Evolutionary conservation across 305 asterid genomes (phyloP), one percentile per base, ranked within the genome.

Genomic region (Plantago coronopus): DNA sequence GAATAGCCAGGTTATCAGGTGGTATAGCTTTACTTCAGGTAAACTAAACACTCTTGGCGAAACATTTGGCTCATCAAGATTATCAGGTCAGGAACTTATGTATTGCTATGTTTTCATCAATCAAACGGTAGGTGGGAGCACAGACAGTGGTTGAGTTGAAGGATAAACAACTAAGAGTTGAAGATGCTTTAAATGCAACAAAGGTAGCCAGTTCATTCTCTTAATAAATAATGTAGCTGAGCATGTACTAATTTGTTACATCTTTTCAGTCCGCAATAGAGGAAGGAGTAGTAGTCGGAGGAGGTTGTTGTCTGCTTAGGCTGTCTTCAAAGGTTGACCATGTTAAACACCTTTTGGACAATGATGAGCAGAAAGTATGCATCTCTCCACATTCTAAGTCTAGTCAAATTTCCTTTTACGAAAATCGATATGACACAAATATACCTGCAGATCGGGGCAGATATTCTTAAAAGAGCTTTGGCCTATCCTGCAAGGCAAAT

Each of bases 231-330:
- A 55, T 66, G 25, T 50, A 48, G 17, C 10, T 25, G 6, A 21
- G 18, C 19, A 9, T 17, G 21, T 21, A 27, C 20, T 60, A 45
- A 48, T 23, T 22, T 61, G 7, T 11, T 12, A 34, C 40, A 34
- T 34, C 1, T 34, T 34, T 57, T 53, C 69, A 89, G 95, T 89
- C 95, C 0, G 94, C 96, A 16, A 83, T 83, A 12, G 94, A 85
- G 78, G 96, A 89, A 81, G 94, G 96, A 65, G 84, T 88, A 8
- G 91, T 88, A 3, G 89, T 88, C 61, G 96, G 96, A 2, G 96
- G 89, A 0, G 91, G 89, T 20, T 88, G 95, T 70, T 88, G 96
- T 73, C 87, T 88, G 22, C 70, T 85, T 49, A 70, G 96, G 71
- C 79, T 88, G 55, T 76, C 96, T 10, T 67, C 77, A 18, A 88